These are phyloP conservation scores for Limnanthes douglasii DNA, from an alignment of 345 rosid species.

Conservation along the genomic window DNA sequence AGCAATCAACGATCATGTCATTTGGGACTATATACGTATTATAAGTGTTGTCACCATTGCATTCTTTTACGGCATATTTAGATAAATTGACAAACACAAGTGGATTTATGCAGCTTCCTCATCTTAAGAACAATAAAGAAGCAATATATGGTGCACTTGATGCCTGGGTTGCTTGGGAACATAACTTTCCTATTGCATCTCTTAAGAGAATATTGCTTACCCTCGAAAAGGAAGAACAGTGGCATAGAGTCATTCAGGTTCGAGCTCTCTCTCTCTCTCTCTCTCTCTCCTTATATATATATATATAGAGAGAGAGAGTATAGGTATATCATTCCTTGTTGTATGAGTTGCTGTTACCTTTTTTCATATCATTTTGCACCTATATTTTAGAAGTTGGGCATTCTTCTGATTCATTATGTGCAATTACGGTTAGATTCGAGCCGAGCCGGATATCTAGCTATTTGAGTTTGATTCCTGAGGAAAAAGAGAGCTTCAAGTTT, in stretches of 20 bases:
- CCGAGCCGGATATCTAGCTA: too few species aligned
- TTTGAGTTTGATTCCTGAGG: too few species aligned
- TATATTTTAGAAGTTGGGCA: too few species aligned
- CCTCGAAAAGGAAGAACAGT: slow-evolving; percentile 77
- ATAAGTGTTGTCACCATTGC: background rate
- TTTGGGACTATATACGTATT: background rate
- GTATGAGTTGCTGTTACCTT: background rate
- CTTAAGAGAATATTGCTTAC: slow-evolving; percentile 48
- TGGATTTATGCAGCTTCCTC: slow-evolving; percentile 40
- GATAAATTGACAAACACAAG: slow-evolving; percentile 2
- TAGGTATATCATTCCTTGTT: background rate
- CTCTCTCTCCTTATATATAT: background rate
- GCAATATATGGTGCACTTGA: slow-evolving; percentile 82
- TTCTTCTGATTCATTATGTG: too few species aligned
- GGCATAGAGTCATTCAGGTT: slow-evolving; percentile 92
- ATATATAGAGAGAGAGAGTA: too few species aligned
- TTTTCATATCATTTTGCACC: too few species aligned
- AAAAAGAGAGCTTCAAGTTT: too few species aligned
- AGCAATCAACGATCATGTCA: background rate
- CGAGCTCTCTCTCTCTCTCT: background rate
- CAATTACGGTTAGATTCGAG: too few species aligned
- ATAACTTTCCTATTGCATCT: slow-evolving; percentile 59
- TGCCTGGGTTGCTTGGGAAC: slow-evolving; percentile 98
- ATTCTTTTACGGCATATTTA: slow-evolving; percentile 1
- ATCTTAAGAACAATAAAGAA: slow-evolving; percentile 65